Conservation (phyloP, 1,284 basidiomycete species). For the Spongispora temasekensis region DNA sequence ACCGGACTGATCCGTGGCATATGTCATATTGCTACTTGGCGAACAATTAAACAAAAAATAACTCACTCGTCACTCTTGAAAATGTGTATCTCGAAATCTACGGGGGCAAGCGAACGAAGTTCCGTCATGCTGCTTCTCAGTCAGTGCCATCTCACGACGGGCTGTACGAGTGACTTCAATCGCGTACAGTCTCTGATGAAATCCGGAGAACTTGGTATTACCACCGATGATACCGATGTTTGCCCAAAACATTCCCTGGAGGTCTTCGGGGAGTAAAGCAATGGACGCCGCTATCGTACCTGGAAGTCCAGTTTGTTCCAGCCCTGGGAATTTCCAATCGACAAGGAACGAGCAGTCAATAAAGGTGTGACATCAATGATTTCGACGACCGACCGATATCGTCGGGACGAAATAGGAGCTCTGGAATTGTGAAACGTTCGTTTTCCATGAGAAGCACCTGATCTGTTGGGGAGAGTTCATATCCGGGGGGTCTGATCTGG, state of each 20-base stretch:
- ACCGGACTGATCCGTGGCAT: constrained; percentile 55
- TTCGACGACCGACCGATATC: constrained; percentile 70
- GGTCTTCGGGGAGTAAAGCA: constrained; percentile 67
- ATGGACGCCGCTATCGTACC: constrained; percentile 78
- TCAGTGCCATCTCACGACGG: constrained; percentile 16
- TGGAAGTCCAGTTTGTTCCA: constrained; percentile 80
- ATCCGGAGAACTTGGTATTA: constrained; percentile 72
- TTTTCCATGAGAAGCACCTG: constrained; percentile 87
- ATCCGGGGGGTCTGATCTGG: constrained; percentile 58
- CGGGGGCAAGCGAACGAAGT: constrained; percentile 76
- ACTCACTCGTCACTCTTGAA: constrained; percentile 75
- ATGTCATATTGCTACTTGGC: constrained; percentile 10
- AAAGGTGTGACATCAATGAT: constrained; percentile 6
- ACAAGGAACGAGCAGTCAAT: constrained; percentile 7
- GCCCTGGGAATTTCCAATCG: constrained; percentile 48
- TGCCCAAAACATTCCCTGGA: constrained; percentile 91
- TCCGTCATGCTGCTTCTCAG: constrained; percentile 56
- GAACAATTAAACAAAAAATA: constrained; percentile 6
- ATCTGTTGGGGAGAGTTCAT: constrained; percentile 58
- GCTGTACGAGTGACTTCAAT: constrained; percentile 13
- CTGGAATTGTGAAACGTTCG: constrained; percentile 88
- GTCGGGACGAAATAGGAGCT: constrained; percentile 85
- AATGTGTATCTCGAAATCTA: constrained; percentile 71
- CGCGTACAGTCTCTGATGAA: constrained; percentile 74
- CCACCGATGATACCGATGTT: constrained; percentile 92